Evolutionary conservation across 495 filamentous ascomycete genomes (phyloP).

Genomic region (Neurospora sp.): DNA sequence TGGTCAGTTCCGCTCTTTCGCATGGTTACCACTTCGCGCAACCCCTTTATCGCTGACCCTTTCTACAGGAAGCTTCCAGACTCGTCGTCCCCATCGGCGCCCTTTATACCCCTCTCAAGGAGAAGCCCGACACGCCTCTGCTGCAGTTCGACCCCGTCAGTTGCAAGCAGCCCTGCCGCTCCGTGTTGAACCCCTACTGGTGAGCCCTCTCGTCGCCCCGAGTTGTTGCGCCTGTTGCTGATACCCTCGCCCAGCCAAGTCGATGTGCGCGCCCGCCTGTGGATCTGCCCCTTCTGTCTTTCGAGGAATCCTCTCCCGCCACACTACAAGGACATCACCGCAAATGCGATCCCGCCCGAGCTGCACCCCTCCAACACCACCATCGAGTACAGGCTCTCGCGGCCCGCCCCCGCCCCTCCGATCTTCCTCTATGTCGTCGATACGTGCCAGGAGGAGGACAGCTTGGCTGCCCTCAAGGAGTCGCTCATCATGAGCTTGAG

Average conservation of each 20-base stretch:
- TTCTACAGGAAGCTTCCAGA: conserved; percentile 76
- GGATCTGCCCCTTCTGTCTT: conserved; percentile 98
- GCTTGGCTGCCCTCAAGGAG: conserved; percentile 89
- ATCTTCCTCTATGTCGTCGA: conserved; percentile 98
- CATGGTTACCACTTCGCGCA: conserved; percentile 16
- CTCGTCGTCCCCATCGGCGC: conserved; percentile 96
- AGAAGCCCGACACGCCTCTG: conserved; percentile 80
- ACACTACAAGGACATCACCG: conserved; percentile 98
- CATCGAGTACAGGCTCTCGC: conserved; percentile 90
- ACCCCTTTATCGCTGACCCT: conserved; percentile 6
- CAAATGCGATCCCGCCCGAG: conserved; percentile 89
- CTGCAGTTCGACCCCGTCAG: conserved; percentile 96
- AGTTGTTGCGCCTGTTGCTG: conserved; percentile 9
- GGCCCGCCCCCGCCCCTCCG: conserved; percentile 85
- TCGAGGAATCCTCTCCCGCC: conserved; percentile 90
- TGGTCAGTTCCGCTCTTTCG: conserved; percentile 47
- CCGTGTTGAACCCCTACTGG: conserved; percentile 96
- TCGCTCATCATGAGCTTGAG: conserved; percentile 96
- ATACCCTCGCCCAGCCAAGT: conserved; percentile 58
- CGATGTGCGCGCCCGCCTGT: conserved; percentile 85
- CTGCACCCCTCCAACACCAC: conserved; percentile 89
- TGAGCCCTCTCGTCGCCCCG: conserved; percentile 29
- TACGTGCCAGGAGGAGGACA: conserved; percentile 98
- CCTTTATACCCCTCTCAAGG: conserved; percentile 92
- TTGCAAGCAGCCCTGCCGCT: conserved; percentile 92